Evolutionary conservation across 1,284 basidiomycete species (phyloP).

Genomic region (Sphagnurus paluster): DNA sequence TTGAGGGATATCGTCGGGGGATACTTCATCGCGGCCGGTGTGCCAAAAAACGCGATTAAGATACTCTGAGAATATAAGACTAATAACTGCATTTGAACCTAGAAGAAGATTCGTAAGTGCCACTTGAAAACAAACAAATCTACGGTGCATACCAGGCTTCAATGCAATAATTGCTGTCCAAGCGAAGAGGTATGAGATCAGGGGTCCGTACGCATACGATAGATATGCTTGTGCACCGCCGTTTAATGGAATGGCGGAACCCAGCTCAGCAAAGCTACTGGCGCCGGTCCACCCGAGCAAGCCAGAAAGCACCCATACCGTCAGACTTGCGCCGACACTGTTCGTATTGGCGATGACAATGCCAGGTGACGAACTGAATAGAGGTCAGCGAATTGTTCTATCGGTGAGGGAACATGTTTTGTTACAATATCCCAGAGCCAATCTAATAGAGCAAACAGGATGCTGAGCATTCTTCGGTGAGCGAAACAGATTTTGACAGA

Average conservation of each 20-base stretch:
- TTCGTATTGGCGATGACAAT: conserved; percentile 87
- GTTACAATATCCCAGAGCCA: conserved; percentile 90
- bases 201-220: conserved; percentile 85
- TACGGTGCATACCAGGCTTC: conserved; percentile 61
- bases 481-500: conserved; percentile 24
- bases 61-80: conserved; percentile 84
- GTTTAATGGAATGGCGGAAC: conserved; percentile 81
- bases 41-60: conserved; percentile 80
- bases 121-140: background rate
- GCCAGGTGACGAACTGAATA: conserved; percentile 78
- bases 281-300: conserved; percentile 92
- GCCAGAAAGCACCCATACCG: conserved; percentile 81
- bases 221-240: conserved; percentile 91
- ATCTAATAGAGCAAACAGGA: conserved; percentile 46
- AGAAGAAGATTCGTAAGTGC: background rate
- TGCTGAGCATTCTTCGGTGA: background rate
- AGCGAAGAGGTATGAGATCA: conserved; percentile 84
- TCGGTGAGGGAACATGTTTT: conserved; percentile 5
- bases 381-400: conserved; percentile 4
- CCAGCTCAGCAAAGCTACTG: conserved; percentile 87
- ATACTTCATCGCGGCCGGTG: conserved; percentile 57
- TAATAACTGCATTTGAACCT: conserved; percentile 71
- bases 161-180: conserved; percentile 91
- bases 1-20: conserved; percentile 78
- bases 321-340: conserved; percentile 81